phyloP scores from a whole-genome alignment of 1,284 basidiomycete genomes.

The Ustilago esculenta region DNA sequence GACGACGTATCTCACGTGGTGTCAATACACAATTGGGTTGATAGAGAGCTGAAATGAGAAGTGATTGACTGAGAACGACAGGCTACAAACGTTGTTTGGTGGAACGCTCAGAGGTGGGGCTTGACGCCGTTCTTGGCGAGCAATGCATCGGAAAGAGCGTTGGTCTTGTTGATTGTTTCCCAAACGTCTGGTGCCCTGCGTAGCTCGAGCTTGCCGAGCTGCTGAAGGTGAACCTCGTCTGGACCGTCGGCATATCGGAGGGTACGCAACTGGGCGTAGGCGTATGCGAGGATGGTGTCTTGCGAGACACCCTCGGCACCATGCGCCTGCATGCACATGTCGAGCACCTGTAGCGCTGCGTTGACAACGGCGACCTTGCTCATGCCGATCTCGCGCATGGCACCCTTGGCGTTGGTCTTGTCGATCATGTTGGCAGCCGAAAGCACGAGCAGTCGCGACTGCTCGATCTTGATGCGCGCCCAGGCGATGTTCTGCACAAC shows the following conservation, averaged over 20 bases:
- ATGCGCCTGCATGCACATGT: constrained; percentile 87
- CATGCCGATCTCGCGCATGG: constrained; percentile 95
- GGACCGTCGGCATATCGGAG: constrained; percentile 60
- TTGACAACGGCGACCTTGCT: constrained; percentile 88
- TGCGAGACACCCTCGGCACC: constrained; percentile 94
- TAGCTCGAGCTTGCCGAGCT: constrained; percentile 83
- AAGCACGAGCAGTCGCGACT: constrained; percentile 84
- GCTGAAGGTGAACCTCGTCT: constrained; percentile 85
- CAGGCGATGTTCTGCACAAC: constrained; percentile 89
- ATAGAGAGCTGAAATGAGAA: not conserved
- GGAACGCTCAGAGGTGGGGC: constrained; percentile 49
- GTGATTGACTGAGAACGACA: not conserved
- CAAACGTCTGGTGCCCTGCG: constrained; percentile 52
- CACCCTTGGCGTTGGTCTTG: constrained; percentile 87
- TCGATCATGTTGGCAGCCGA: constrained; percentile 96
- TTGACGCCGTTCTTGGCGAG: constrained; percentile 51
- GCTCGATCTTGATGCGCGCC: constrained; percentile 91
- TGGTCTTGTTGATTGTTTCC: constrained; percentile 44
- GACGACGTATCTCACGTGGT: no score
- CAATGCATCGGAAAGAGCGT: constrained; percentile 31
- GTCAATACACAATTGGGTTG: no score
- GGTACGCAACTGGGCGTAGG: constrained; percentile 84
- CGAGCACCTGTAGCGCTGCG: constrained; percentile 86
- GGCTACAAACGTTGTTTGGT: no score
- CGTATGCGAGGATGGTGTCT: constrained; percentile 82